Percentiles rank a stretch among this genome's conserved stretches.
Conservation (phyloP, 2,329 filamentous ascomycete species). For the Pseudogymnoascus sp. region DNA sequence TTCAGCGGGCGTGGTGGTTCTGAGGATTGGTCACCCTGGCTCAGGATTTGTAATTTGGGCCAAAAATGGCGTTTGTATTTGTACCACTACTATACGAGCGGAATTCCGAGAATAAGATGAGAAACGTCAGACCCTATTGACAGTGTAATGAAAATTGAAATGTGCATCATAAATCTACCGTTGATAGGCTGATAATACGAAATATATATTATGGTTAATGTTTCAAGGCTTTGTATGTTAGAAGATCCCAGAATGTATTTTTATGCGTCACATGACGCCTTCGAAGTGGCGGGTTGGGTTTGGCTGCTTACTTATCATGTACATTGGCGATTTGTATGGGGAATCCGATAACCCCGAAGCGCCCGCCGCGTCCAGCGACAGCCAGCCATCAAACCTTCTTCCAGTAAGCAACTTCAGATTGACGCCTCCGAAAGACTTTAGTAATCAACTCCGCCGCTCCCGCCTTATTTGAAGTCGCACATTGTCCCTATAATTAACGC, state of each 20-base stretch:
- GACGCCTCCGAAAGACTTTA: neutral
- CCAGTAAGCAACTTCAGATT: constrained; percentile 6
- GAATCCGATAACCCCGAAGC: constrained; percentile 5
- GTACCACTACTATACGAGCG: constrained; percentile 4
- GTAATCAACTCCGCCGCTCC: constrained; percentile 8
- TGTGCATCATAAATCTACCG: neutral
- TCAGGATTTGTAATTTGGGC: constrained; percentile 8
- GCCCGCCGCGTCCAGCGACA: neutral
- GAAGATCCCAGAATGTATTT: neutral
- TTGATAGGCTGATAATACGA: constrained; percentile 1
- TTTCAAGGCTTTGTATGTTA: neutral
- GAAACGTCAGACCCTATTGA: neutral
- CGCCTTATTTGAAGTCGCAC: neutral
- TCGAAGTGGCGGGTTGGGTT: neutral
- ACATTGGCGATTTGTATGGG: neutral
- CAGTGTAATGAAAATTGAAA: constrained; percentile 1
- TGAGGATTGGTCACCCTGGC: constrained; percentile 7
- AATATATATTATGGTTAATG: neutral
- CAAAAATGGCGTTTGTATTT: constrained; percentile 10
- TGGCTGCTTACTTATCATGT: constrained; percentile 2
- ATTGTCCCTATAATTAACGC: constrained; percentile 5
- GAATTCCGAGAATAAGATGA: constrained; percentile 5
- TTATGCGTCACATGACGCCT: neutral
- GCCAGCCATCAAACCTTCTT: constrained; percentile 1
- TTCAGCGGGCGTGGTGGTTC: constrained; percentile 2